Percentiles rank a stretch among this genome's conserved stretches.
Conservation (phyloP, 2,329 filamentous ascomycete species). For the Chrysosporium keratinophilum region DNA sequence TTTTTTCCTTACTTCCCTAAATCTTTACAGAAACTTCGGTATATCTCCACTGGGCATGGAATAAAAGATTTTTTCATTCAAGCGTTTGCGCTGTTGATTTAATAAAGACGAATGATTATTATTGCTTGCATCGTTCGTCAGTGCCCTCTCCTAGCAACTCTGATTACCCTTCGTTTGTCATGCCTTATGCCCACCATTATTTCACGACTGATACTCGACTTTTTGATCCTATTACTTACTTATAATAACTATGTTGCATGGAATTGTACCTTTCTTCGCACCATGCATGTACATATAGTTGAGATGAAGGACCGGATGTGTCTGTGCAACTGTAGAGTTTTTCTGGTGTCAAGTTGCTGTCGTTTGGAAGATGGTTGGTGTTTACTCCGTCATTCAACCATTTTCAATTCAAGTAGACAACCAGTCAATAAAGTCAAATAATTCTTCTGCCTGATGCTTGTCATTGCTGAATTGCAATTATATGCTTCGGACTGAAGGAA, state of each 20-base stretch:
- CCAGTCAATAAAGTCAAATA: too few species aligned
- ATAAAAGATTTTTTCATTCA: not conserved
- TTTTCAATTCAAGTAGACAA: too few species aligned
- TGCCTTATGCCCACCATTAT: constrained; percentile 5
- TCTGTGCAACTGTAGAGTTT: not conserved
- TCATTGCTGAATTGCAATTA: too few species aligned
- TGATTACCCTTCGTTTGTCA: not conserved
- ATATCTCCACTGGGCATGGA: too few species aligned
- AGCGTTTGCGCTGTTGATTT: not conserved
- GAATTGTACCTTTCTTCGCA: not conserved
- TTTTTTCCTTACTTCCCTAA: not conserved
- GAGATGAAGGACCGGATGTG: constrained; percentile 11
- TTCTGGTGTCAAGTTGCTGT: not conserved
- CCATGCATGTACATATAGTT: constrained; percentile 7
- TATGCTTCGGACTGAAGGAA: too few species aligned
- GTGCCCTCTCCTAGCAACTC: not conserved
- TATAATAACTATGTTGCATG: not conserved
- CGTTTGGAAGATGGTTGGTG: too few species aligned
- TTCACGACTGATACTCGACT: not conserved
- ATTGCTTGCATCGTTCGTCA: not conserved
- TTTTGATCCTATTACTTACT: not conserved
- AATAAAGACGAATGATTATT: not conserved
- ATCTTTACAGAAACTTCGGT: not conserved
- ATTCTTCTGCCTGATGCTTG: too few species aligned
- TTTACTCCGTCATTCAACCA: too few species aligned